These are phyloP conservation scores for Sonneratia caseolaris DNA, from an alignment of 345 rosid genomes.

Conservation along the genomic window DNA sequence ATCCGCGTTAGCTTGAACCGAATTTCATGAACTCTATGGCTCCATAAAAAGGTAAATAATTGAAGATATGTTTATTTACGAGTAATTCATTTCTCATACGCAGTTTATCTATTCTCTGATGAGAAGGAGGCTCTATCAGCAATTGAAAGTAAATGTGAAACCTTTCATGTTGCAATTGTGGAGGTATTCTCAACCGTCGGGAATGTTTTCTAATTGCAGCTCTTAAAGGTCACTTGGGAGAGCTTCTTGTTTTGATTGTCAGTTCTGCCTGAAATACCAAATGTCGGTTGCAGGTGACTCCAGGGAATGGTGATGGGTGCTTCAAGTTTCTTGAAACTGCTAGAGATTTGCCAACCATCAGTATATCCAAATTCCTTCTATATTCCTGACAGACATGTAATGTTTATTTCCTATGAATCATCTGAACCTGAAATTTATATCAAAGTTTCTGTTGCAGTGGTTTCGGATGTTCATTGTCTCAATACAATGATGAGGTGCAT, in stretches of 20 bases:
- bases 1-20: too few species aligned
- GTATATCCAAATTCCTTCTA: constrained; percentile 32
- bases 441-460: constrained; percentile 47
- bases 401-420: not conserved
- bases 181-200: constrained; percentile 37
- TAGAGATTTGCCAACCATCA: constrained; percentile 72
- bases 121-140: constrained; percentile 70
- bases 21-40: too few species aligned
- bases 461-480: constrained; percentile 66
- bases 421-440: not conserved
- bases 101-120: constrained; percentile 65
- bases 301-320: constrained; percentile 29
- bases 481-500: constrained; percentile 87
- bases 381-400: not conserved
- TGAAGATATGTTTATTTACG: not conserved
- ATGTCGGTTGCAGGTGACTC: constrained; percentile 36
- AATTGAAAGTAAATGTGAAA: constrained; percentile 44
- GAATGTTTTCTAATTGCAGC: not conserved
- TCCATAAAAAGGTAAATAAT: too few species aligned
- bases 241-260: not conserved
- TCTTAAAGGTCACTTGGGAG: not conserved
- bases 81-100: constrained; percentile 13
- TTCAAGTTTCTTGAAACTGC: constrained; percentile 75
- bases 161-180: constrained; percentile 77
- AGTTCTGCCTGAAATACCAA: constrained; percentile 7